A percentile compares a stretch with the other conserved stretches of the same genome.
These are phyloP conservation scores for Fraxinus floribunda DNA, from an alignment of 305 asterid species.

Conservation along the genomic window DNA sequence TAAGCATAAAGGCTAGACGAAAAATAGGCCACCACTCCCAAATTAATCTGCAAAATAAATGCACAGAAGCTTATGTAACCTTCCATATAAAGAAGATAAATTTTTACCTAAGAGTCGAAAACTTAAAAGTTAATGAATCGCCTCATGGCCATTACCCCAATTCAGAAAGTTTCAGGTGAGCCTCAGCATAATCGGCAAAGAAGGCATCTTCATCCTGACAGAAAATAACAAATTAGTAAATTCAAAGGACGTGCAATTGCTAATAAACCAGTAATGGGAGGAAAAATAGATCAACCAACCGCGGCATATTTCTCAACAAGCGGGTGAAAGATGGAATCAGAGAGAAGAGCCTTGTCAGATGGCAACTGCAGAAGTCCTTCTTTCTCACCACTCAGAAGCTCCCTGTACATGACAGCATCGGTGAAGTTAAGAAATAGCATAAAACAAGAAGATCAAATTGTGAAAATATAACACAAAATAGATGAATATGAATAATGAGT, in stretches of 20 bases:
- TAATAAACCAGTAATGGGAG: neutral
- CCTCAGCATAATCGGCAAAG: slow-evolving; percentile 6
- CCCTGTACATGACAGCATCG: slow-evolving; percentile 35
- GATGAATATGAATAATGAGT: neutral
- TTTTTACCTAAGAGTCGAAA: neutral
- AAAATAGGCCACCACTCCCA: too few relatives aligned
- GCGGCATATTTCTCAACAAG: slow-evolving; percentile 86
- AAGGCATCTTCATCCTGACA: neutral
- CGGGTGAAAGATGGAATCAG: slow-evolving; percentile 69
- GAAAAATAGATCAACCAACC: slow-evolving; percentile 32
- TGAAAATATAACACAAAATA: neutral
- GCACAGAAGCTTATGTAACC: neutral
- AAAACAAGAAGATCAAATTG: neutral
- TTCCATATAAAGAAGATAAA: neutral
- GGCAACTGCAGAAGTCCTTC: slow-evolving; percentile 88
- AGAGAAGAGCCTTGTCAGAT: slow-evolving; percentile 73
- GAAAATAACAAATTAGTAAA: neutral
- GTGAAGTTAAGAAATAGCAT: neutral
- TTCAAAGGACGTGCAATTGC: neutral
- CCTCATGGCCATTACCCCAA: neutral
- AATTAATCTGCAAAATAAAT: neutral
- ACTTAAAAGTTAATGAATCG: neutral
- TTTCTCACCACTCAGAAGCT: slow-evolving; percentile 74
- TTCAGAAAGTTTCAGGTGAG: slow-evolving; percentile 6
- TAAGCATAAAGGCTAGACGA: too few relatives aligned